Percentiles rank a stretch among this genome's conserved stretches.
phyloP scores from a whole-genome alignment of 148 eudicot genomes.

The Camellia lanceoleosa region DNA sequence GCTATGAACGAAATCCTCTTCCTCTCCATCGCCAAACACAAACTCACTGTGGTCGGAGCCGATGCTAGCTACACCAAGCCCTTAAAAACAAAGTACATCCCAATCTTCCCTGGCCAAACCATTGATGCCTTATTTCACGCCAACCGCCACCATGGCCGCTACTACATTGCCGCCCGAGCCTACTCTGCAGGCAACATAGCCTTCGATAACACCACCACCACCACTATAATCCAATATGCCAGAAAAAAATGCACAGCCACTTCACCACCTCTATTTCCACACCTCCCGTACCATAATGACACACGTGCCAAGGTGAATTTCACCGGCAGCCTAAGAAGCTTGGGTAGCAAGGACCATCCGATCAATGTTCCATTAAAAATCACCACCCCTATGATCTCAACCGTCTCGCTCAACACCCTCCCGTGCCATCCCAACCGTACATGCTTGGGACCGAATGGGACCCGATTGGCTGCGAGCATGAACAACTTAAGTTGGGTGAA shows the following conservation, averaged over 20 bases:
- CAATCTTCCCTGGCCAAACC: constrained; percentile 17
- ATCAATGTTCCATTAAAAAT: neutral
- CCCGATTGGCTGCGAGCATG: constrained; percentile 34
- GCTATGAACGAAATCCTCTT: constrained; percentile 19
- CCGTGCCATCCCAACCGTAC: constrained; percentile 21
- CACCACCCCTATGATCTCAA: neutral
- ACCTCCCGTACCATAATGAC: neutral
- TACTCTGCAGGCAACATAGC: neutral
- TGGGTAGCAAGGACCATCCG: neutral
- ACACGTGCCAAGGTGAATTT: neutral
- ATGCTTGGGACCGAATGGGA: constrained; percentile 32
- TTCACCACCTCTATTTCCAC: neutral
- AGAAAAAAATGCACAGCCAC: neutral
- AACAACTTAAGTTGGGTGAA: constrained; percentile 11
- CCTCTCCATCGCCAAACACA: constrained; percentile 21
- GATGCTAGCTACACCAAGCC: constrained; percentile 22
- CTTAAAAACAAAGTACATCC: neutral
- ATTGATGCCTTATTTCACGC: constrained; percentile 6
- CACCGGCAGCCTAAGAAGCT: constrained; percentile 10
- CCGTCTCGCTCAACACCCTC: constrained; percentile 17
- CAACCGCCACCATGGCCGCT: neutral
- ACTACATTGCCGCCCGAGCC: neutral
- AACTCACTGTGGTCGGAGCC: constrained; percentile 6
- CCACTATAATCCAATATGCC: neutral
- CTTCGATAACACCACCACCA: constrained; percentile 7